phyloP scores from a whole-genome alignment of 2,329 filamentous ascomycete species.

The Ceratocystis cacaofunesta region DNA sequence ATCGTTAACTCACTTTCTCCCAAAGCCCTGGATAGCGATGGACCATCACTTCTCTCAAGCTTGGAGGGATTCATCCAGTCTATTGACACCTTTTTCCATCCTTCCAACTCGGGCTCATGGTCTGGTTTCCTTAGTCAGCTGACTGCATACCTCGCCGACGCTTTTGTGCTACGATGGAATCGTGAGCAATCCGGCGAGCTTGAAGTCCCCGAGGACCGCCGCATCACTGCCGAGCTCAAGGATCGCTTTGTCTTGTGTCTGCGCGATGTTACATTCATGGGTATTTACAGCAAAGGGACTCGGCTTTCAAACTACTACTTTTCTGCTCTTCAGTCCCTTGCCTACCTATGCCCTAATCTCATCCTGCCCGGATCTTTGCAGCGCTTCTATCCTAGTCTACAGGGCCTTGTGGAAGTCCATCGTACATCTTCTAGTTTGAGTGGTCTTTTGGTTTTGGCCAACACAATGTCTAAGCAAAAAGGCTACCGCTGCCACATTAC shows the following conservation, averaged over 20 bases:
- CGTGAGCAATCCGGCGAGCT: conserved; percentile 86
- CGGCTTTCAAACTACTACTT: conserved; percentile 86
- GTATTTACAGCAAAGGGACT: conserved; percentile 88
- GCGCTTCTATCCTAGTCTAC: conserved; percentile 90
- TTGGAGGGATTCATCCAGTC: conserved; percentile 87
- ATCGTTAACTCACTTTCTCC: conserved; percentile 89
- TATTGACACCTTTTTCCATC: conserved; percentile 96
- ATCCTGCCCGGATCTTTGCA: conserved; percentile 88
- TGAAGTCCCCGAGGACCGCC: conserved; percentile 65
- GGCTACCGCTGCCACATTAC: conserved; percentile 96
- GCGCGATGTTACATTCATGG: conserved; percentile 93
- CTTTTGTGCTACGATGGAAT: conserved; percentile 97
- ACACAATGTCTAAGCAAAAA: conserved; percentile 80
- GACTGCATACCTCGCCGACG: conserved; percentile 82
- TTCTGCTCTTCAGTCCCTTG: conserved; percentile 73
- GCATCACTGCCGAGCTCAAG: conserved; percentile 67
- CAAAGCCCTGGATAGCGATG: conserved; percentile 51
- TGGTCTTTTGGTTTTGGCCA: conserved; percentile 79
- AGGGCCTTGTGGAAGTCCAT: conserved; percentile 93
- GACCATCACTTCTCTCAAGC: conserved; percentile 66
- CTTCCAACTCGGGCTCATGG: conserved; percentile 88
- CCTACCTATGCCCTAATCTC: conserved; percentile 78
- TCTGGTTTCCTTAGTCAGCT: conserved; percentile 80
- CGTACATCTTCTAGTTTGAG: conserved; percentile 87
- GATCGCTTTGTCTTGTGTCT: conserved; percentile 77